Base-by-base conservation (phyloP, 805 yeast species). In the Lachancea meyersii region DNA sequence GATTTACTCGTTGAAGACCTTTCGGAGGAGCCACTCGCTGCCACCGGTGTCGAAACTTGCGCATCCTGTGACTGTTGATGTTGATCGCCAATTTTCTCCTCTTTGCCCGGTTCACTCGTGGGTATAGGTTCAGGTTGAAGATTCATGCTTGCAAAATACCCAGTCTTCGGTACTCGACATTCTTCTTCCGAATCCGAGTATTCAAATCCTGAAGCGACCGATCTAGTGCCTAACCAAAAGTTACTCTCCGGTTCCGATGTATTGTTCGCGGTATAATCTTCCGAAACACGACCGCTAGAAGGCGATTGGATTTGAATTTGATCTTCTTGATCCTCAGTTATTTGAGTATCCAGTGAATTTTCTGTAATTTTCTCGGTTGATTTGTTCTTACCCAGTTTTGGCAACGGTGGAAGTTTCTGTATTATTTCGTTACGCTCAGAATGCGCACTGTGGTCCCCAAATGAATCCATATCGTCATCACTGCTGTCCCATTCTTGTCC, bases 401-500 rank as follows among this genome's bases (percentile, higher is more conserved):
- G 65, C 20, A 60, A 37, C 2, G 48, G 49, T 1, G 64, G 64
- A 8, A 58, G 43, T 16, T 45, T 48, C 1, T 42, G 34, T 16
- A 46, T 38, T 4, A 47, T 47, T 17, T 38, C 41, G 3, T 35
- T 30, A 11, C 21, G 19, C 27, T 21, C 20, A 4, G 14, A 13
- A 4, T 13, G 17, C 10, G n/a, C 20, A 7, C 21, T 14, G 10
- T 30, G 18, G 31, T 40, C 41, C 11, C 13, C 31, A 19, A 45
- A 30, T 27, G 27, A 40, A 9, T 17, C 39, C 1, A 27, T 17
- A 3, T 42, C 48, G 19, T 40, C 51, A 30, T 50, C 57, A 14
- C 56, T 54, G 14, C 59, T 53, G 41, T 60, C 57, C 73, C 73
- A 68, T 31, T 63, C 72, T 5, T 67, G 66, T 20, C 73, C 73